A percentile compares a stretch with the other conserved stretches of the same genome.
Conservation (phyloP, 164 flowering plant species). For the Liquidambar formosana region DNA sequence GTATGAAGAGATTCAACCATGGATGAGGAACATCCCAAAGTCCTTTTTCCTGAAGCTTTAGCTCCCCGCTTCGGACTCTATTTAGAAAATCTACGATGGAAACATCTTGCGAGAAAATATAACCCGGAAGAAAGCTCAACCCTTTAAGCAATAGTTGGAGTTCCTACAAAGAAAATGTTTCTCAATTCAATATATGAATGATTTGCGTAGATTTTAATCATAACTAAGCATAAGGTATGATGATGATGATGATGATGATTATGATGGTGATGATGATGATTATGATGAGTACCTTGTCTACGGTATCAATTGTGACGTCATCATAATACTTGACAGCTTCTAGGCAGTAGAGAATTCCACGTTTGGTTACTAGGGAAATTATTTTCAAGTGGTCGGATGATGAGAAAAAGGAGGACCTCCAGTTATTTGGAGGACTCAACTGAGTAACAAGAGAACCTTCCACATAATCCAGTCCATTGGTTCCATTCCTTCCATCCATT, state of each 20-base stretch:
- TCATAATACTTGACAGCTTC: constrained; percentile 8
- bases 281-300: no score
- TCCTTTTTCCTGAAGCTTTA: constrained; percentile 54
- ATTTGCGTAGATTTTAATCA: no score
- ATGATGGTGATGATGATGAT: no score
- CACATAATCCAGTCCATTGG: constrained; percentile 51
- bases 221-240: no score
- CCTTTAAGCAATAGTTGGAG: constrained; percentile 41
- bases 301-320: not conserved
- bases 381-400: not conserved
- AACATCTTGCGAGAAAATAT: constrained; percentile 53
- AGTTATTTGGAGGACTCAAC: constrained; percentile 37
- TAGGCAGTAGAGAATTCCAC: constrained; percentile 7
- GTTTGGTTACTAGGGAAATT: not conserved
- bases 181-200: no score
- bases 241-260: no score
- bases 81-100: constrained; percentile 54
- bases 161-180: constrained; percentile 39
- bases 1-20: constrained; percentile 83
- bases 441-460: constrained; percentile 63
- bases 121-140: constrained; percentile 43
- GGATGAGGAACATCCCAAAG: constrained; percentile 92
- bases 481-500: constrained; percentile 22
- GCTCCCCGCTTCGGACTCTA: constrained; percentile 63
- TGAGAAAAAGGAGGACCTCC: constrained; percentile 3